A percentile compares a stretch with the other conserved stretches of the same genome.
Conservation (phyloP, 148 eudicot genomes). For the Diospyros kaki region DNA sequence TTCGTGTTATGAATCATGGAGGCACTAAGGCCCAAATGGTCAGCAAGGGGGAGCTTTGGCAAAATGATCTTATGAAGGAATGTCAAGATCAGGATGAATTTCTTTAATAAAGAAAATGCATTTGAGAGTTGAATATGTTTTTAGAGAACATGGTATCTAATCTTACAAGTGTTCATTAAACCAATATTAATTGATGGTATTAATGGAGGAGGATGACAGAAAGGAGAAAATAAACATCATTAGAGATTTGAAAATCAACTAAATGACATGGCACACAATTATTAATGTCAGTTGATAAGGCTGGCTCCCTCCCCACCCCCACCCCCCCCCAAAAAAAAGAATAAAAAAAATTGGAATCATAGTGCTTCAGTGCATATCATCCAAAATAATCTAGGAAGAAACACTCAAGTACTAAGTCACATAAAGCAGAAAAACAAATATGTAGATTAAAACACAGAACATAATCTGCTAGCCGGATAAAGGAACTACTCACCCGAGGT, state of each 20-base stretch:
- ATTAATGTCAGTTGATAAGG: not conserved
- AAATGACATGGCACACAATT: not conserved
- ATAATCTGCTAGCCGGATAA: not conserved
- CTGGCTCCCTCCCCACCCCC: not conserved
- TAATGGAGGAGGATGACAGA: not conserved
- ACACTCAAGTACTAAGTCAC: not conserved
- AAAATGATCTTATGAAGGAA: not conserved
- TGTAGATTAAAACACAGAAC: not conserved
- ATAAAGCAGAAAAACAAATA: not conserved
- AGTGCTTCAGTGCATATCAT: too few relatives aligned
- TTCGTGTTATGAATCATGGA: not conserved
- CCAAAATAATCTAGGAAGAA: too few relatives aligned
- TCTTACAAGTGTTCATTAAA: not conserved
- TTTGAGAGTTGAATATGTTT: not conserved
- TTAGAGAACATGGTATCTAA: not conserved
- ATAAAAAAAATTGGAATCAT: too few relatives aligned
- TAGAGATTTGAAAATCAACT: not conserved
- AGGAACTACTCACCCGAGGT: constrained; percentile 55
- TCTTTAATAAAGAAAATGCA: not conserved
- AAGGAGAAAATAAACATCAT: not conserved
- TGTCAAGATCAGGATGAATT: not conserved
- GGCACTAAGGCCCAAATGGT: not conserved
- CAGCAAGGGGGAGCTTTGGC: not conserved
- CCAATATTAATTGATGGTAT: not conserved
- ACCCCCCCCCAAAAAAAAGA: not conserved